Conservation (phyloP, 805 yeast genomes). For the Komagataella ulmi region DNA sequence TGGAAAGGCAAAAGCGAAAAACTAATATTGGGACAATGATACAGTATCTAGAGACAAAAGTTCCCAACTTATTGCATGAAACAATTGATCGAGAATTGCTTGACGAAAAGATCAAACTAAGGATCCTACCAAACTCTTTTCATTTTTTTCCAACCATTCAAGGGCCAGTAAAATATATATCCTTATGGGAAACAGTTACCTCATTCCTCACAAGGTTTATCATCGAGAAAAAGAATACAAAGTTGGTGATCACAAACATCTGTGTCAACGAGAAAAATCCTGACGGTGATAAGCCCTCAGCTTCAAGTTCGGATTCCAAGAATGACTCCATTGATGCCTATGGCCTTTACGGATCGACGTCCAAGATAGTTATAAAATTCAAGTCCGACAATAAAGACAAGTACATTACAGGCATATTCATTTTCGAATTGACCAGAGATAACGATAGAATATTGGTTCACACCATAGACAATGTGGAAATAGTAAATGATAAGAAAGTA, state of each 20-base stretch:
- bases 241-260: conserved; percentile 32
- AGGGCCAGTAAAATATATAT: conserved; percentile 41
- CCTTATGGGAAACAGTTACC: conserved; percentile 44
- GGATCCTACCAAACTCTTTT: conserved; percentile 43
- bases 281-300: background rate
- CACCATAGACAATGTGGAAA: conserved; percentile 53
- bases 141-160: conserved; percentile 41
- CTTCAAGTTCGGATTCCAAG: background rate
- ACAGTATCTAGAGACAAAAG: conserved; percentile 27
- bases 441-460: conserved; percentile 46
- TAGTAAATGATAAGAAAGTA: conserved; percentile 21
- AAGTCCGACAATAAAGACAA: conserved; percentile 26
- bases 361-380: conserved; percentile 44
- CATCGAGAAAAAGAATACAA: conserved; percentile 33
- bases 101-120: conserved; percentile 31
- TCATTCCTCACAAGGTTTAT: conserved; percentile 39
- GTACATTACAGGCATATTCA: conserved; percentile 36
- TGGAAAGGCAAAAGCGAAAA: conserved; percentile 16
- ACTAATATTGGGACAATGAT: conserved; percentile 44
- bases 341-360: conserved; percentile 22
- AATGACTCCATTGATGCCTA: background rate
- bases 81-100: conserved; percentile 30
- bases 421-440: conserved; percentile 48
- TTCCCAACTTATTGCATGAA: conserved; percentile 36
- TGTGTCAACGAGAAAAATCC: conserved; percentile 10